Base-by-base conservation (phyloP, 2,329 filamentous ascomycete genomes). In the Pleochaeta shiraiana region DNA sequence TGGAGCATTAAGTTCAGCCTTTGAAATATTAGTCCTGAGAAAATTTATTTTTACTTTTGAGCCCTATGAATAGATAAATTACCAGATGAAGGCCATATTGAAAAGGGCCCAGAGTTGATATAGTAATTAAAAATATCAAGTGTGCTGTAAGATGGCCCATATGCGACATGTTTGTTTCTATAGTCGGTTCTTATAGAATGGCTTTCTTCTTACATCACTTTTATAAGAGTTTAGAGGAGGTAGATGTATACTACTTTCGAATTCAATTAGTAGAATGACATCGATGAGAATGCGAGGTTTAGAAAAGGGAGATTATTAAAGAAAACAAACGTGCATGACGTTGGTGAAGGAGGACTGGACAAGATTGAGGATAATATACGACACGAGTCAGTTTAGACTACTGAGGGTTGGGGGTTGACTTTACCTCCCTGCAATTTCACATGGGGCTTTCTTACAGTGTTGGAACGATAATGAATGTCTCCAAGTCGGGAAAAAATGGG, bases 71-170 rank as follows among this genome's bases (percentile, higher is more conserved):
- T n/a, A 60, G 33, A 37, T n/a, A 64, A 63, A 66, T 64, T 80
- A 93, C 90, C 73, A 97, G 76, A 75, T 97, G 92, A 75, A 89
- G 96, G 67, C 93, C 93, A 73, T 96, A 98, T 71, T 96, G 90
- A 55, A 97, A 81, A 1, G 93, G 90, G 0, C 92, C 93, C 21
- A 96, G 76, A 0, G 90, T 95, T 53, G 88, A 83, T 66, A 91
- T 79, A 66, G 84, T 76, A 64, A 97, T 81, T 59, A 93, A 76
- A 71, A 89, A 82, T 71, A 93, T 73, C 70, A 97, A 83, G 75
- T 90, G 95, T 4, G 83, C 78, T 39, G 89, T 93, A 64, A 90
- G 66, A 68, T 73, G 69, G 31, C 65, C 16, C n/a, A n/a, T n/a
- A n/a, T n/a, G n/a, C n/a, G n/a, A n/a, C n/a, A n/a, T 43, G 39